These are phyloP conservation scores for Perkinsela sp. DNA, from an alignment of 208 protist species.

Conservation along the genomic window DNA sequence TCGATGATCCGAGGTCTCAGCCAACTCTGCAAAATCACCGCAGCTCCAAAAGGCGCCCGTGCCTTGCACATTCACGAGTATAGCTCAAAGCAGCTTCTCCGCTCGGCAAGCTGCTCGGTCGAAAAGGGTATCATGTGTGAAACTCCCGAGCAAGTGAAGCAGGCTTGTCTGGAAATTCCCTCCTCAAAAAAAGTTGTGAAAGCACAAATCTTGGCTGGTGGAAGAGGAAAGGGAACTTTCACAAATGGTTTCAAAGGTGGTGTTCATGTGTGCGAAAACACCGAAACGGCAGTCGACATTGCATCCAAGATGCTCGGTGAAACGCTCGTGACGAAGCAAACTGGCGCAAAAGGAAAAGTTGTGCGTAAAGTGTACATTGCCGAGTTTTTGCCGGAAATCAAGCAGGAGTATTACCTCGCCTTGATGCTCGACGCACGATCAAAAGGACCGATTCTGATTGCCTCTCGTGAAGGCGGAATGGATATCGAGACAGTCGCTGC, in stretches of 20 bases:
- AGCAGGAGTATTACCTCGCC: conserved; percentile 90
- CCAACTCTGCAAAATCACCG: too few species aligned
- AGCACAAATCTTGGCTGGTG: conserved; percentile 93
- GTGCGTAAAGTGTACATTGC: conserved; percentile 67
- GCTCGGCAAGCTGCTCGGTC: conserved; percentile 50
- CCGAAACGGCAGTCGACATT: conserved; percentile 45
- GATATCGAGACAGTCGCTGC: conserved; percentile 91
- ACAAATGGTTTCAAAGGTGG: conserved; percentile 78
- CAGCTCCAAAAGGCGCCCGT: too few species aligned
- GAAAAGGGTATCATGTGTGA: conserved; percentile 59
- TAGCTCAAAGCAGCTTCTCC: conserved; percentile 63
- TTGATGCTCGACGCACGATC: conserved; percentile 83
- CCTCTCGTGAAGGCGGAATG: conserved; percentile 81
- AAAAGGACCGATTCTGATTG: conserved; percentile 66
- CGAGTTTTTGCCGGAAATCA: conserved; percentile 56
- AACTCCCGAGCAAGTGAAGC: conserved; percentile 55
- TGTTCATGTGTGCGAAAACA: conserved; percentile 51
- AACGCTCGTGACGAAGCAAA: conserved; percentile 95
- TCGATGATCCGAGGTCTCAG: too few species aligned
- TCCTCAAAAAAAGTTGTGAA: conserved; percentile 82
- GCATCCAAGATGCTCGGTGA: conserved; percentile 86
- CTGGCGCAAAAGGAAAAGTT: conserved; percentile 63
- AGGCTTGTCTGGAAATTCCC: conserved; percentile 49
- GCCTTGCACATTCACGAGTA: conserved; percentile 71
- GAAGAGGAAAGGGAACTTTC: conserved; percentile 90